Evolutionary conservation across 2,329 filamentous ascomycete genomes (phyloP).

Genomic region (Cryphonectria radicalis): DNA sequence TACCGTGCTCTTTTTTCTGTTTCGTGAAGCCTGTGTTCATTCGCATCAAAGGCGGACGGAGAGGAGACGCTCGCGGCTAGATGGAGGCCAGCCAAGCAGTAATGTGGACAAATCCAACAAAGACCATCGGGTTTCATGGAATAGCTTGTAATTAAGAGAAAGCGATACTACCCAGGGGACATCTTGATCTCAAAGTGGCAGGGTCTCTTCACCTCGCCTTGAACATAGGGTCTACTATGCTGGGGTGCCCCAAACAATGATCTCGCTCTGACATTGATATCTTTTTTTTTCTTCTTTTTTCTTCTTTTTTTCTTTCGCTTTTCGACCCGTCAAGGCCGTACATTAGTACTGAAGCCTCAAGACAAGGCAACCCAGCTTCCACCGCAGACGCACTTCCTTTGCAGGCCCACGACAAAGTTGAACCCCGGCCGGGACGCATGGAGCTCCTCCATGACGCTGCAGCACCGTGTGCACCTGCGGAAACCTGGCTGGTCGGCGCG

Average conservation of each 20-base stretch:
- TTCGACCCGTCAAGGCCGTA: constrained; percentile 12
- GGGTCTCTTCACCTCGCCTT: neutral
- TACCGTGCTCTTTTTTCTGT: neutral
- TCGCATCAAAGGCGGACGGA: neutral
- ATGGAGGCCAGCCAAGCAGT: neutral
- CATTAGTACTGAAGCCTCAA: constrained; percentile 26
- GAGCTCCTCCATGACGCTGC: constrained; percentile 68
- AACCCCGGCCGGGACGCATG: constrained; percentile 50
- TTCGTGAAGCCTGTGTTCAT: neutral
- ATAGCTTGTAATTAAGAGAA: neutral
- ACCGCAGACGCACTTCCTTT: constrained; percentile 59
- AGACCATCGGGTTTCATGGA: neutral
- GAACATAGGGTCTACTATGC: neutral
- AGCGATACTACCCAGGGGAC: neutral
- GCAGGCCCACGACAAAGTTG: constrained; percentile 58
- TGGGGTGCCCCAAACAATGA: neutral
- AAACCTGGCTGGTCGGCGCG: constrained; percentile 35
- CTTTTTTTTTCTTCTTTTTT: too few species aligned
- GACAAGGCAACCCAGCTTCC: constrained; percentile 56
- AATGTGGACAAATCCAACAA: neutral
- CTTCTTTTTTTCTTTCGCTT: neutral
- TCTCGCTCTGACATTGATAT: too few species aligned
- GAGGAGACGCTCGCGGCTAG: constrained; percentile 18
- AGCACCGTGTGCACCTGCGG: constrained; percentile 63
- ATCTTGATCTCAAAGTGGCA: neutral